Evolutionary conservation across 2,329 filamentous ascomycete genomes (phyloP), one percentile per base, ranked within the genome.

Genomic region (Aspergillus alliaceus): DNA sequence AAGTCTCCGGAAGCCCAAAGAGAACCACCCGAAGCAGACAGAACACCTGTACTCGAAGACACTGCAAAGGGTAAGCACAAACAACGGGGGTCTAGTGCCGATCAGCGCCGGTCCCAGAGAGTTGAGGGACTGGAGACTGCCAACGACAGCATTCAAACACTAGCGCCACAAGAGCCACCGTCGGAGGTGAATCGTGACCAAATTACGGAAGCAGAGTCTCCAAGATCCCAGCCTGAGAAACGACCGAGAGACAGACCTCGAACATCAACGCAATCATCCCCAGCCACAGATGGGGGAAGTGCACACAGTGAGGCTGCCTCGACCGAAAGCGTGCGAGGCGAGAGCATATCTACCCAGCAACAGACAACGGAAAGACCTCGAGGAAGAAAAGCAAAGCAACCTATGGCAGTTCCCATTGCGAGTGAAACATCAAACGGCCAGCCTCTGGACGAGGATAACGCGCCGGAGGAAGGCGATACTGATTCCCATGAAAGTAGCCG

Each of bases 351-450:
- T 20, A 48, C 39, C 11, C 18, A 39, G 8, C 31, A 29, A 15
- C 18, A 37, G 27, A 37, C 15, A 29, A 44, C 27, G 31, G 59
- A 56, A 34, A 56, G 53, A 9, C 34, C 24, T 37, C 59, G 59
- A 15, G 51, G 37, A 4, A 59, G 53, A 34, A 60, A 57, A 12
- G 37, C 34, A 18, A 65, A 60, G 39, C 54, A 58, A 12, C 39
- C 35, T 20, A 55, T 51, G 9, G 42, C 53, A 25, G 48, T 22
- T 37, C 24, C 50, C 46, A 24, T 29, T 15, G 22, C 37, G 9
- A 50, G 29, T 27, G 52, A 40, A 46, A 32, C 53, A 6, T 40
- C 55, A 18, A 29, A 35, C 20, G 29, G 39, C 32, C 22, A 59
- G 22, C 8, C n/a, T 44, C 22, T 47, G 9, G 42, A 55, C 3